Percentiles rank a stretch among this genome's conserved stretches.
Conservation (phyloP, 1,284 basidiomycete genomes). For the Moesziomyces antarcticus region DNA sequence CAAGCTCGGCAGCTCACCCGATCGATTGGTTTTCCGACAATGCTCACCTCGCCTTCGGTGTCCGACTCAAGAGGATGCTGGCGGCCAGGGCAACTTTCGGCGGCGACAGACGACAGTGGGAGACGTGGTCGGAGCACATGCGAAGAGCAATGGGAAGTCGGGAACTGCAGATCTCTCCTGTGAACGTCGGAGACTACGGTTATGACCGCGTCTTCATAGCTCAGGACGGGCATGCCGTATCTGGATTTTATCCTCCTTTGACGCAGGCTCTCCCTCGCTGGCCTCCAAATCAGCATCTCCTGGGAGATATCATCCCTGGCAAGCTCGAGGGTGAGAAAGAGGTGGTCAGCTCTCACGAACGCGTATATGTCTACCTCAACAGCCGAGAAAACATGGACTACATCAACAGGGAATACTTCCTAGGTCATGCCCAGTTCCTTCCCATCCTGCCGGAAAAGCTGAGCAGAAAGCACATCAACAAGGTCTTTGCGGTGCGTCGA, state of each 20-base stretch:
- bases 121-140: conserved; percentile 1
- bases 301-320: too few species aligned
- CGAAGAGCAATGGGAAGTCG: conserved; percentile 1
- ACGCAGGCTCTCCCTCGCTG: neutral
- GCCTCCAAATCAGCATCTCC: neutral
- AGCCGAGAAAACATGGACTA: neutral
- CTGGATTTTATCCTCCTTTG: conserved; percentile 4
- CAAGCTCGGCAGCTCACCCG: too few species aligned
- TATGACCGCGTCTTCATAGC: conserved; percentile 4
- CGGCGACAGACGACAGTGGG: too few species aligned
- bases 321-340: too few species aligned
- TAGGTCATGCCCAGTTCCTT: neutral
- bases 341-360: neutral
- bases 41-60: too few species aligned
- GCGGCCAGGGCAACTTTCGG: too few species aligned
- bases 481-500: too few species aligned
- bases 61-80: too few species aligned
- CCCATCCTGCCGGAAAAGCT: neutral
- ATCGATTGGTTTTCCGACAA: too few species aligned
- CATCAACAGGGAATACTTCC: neutral
- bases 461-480: neutral
- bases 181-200: neutral
- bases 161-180: neutral
- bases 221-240: conserved; percentile 1
- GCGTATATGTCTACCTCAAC: neutral